Evolutionary conservation across 805 yeast genomes (phyloP).

Genomic region (Cyberlindnera maritima): DNA sequence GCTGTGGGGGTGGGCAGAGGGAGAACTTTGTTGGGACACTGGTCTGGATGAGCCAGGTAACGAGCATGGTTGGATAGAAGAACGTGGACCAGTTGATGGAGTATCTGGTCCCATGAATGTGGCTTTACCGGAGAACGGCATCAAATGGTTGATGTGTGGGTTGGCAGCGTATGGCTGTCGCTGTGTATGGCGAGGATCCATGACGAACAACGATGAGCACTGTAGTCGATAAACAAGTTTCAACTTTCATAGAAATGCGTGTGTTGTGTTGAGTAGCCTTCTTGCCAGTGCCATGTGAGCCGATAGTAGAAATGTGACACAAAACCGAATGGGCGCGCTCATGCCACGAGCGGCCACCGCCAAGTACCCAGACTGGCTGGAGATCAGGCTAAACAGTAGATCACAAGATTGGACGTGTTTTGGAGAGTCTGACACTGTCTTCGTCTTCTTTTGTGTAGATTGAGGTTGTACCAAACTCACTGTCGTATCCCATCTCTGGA

Average conservation of each 20-base stretch:
- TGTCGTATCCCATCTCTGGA: background rate
- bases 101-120: slow-evolving; percentile 3
- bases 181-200: background rate
- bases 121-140: background rate
- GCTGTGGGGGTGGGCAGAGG: background rate
- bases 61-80: background rate
- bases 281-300: too few relatives aligned
- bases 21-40: background rate
- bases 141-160: background rate
- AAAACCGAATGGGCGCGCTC: background rate
- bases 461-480: background rate
- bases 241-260: too few relatives aligned
- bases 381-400: background rate
- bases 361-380: background rate
- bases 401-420: slow-evolving; percentile 7
- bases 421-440: background rate
- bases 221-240: too few relatives aligned
- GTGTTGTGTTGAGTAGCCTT: too few relatives aligned
- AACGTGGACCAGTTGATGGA: background rate
- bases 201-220: background rate
- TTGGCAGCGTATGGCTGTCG: background rate
- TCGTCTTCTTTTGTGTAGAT: background rate
- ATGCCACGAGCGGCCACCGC: background rate
- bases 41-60: background rate
- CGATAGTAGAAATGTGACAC: slow-evolving; percentile 4